phyloP scores from a whole-genome alignment of 805 yeast genomes.

The Ogataea pilisensis region DNA sequence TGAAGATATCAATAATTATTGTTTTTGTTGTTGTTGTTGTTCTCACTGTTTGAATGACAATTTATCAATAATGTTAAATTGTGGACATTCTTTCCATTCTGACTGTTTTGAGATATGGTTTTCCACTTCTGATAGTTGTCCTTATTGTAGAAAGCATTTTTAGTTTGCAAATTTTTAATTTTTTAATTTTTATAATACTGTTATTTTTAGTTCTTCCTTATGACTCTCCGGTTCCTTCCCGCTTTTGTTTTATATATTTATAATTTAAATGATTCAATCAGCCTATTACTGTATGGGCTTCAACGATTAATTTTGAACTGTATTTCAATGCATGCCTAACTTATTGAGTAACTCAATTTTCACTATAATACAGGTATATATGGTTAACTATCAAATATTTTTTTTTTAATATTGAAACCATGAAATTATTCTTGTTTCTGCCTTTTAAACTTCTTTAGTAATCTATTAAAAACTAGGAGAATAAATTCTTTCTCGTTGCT shows the following conservation, averaged over 20 bases:
- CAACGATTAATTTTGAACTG: too few relatives aligned
- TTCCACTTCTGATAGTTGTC: constrained; percentile 36
- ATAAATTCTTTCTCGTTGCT: background rate
- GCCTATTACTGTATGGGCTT: too few relatives aligned
- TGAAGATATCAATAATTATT: background rate
- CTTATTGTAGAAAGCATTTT: constrained; percentile 34
- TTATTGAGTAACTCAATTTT: too few relatives aligned
- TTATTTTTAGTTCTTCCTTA: background rate
- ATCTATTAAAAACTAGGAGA: background rate
- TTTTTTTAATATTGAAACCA: too few relatives aligned
- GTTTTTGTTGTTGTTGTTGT: background rate
- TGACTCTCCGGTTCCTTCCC: background rate
- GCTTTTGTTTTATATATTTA: too few relatives aligned
- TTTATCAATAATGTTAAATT: constrained; percentile 22
- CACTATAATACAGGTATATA: too few relatives aligned
- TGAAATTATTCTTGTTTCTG: too few relatives aligned
- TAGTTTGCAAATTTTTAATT: background rate
- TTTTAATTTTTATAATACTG: background rate
- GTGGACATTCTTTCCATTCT: constrained; percentile 38
- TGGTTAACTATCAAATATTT: too few relatives aligned
- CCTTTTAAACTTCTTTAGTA: background rate
- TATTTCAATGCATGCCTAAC: too few relatives aligned
- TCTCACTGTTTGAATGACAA: background rate
- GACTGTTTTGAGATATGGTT: constrained; percentile 39
- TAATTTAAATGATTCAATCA: too few relatives aligned